Base-by-base conservation (phyloP, 2,329 filamentous ascomycete species). In the Fusarium tanahbumbuense region DNA sequence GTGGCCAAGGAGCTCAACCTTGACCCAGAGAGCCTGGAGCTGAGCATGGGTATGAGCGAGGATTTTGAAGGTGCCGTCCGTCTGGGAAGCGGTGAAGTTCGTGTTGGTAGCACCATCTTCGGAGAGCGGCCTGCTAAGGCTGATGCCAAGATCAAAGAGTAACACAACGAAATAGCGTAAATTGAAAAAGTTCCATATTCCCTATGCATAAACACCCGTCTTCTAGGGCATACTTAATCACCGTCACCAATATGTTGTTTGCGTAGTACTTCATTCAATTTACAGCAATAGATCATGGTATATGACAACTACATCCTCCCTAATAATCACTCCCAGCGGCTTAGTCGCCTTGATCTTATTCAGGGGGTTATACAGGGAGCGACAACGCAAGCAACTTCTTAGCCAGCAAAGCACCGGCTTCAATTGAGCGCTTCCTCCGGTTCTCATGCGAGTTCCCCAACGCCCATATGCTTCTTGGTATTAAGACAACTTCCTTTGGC, bases 31-130 rank as follows among this genome's bases (percentile, higher is more conserved):
- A 69, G 62, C n/a, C 78, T 98, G 74, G 94, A 98, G 83, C 80
- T 98, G 81, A 98, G 94, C 81, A 99, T 99, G 95, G 95, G 95
- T 9, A 99, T 99, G 96, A 98, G 94, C 78, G 90, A 93, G 76
- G 96, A 99, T 80, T 99, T 95, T 79, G 94, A 97, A 83, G 92
- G 91, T 10, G 96, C 96, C 1, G 91, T 98, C 76, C 82, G 81
- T 15, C 83, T 93, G 83, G 96, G 96, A 0, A 98, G 94, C 81
- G 86, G 89, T 73, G 94, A 98, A 84, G 94, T 99, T 8, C 87
- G 96, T 61, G 89, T 99, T 11, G 96, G 96, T 3, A 98, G 93
- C 77, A 95, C 93, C 3, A 97, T 99, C 61, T 99, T 99, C 78
- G 96, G 96, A 3, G 83, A 90, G 76, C 87, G 96, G 76, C 93